Percentiles rank a stretch among this genome's conserved stretches.
Evolutionary conservation across 352 stramenopile genomes (phyloP).

Genomic region (Phytophthora pini): DNA sequence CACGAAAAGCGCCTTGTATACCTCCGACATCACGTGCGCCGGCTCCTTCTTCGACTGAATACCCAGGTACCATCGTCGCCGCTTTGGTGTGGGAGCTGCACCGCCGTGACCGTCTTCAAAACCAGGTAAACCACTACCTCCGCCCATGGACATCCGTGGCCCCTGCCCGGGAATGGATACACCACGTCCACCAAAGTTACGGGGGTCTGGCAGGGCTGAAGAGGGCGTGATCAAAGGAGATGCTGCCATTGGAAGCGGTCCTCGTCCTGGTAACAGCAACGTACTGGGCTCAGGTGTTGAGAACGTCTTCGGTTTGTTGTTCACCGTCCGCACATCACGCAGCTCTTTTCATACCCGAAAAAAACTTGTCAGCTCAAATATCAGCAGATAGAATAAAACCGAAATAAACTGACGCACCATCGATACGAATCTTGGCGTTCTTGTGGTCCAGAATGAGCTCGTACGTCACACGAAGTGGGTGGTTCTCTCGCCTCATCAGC

Average conservation of each 20-base stretch:
- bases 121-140: conserved; percentile 32
- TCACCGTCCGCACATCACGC: conserved; percentile 69
- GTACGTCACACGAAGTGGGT: conserved; percentile 94
- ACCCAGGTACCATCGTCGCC: conserved; percentile 97
- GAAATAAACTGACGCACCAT: conserved; percentile 48
- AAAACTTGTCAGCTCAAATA: conserved; percentile 7
- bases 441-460: conserved; percentile 98
- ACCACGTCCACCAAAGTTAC: conserved; percentile 71
- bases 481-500: conserved; percentile 62
- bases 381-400: neutral
- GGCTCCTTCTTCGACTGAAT: conserved; percentile 99
- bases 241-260: conserved; percentile 81
- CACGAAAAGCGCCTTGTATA: conserved; percentile 98
- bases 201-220: conserved; percentile 44
- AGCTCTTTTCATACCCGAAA: conserved; percentile 50
- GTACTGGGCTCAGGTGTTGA: conserved; percentile 68
- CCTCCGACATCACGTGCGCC: conserved; percentile 99
- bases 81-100: conserved; percentile 56
- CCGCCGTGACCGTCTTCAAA: conserved; percentile 48
- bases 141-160: conserved; percentile 31
- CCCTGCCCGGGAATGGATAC: conserved; percentile 37
- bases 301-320: conserved; percentile 85
- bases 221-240: conserved; percentile 79
- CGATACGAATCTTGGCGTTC: conserved; percentile 94
- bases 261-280: conserved; percentile 72